phyloP scores from a whole-genome alignment of 208 protist genomes.

The Leishmania guyanensis region DNA sequence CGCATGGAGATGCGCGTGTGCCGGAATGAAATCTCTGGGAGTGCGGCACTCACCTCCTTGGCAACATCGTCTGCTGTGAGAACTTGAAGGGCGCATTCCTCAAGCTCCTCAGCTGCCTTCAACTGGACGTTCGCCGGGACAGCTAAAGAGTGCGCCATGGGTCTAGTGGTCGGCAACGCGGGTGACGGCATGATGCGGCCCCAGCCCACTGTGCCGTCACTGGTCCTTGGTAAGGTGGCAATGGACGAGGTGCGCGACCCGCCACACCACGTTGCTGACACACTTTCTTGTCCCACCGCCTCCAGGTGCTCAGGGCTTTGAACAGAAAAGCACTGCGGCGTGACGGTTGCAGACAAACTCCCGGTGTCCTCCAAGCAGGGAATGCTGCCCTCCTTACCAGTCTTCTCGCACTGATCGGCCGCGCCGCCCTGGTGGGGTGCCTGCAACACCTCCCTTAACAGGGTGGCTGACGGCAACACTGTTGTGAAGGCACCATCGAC shows the following conservation, averaged over 20 bases:
- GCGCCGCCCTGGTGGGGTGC: too few species aligned
- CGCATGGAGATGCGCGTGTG: conserved; percentile 15
- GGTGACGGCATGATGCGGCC: not conserved
- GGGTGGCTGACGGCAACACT: conserved; percentile 1
- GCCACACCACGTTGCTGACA: not conserved
- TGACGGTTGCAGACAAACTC: not conserved
- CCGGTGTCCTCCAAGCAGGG: not conserved
- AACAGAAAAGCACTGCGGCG: not conserved
- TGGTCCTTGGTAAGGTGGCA: not conserved
- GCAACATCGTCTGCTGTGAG: conserved; percentile 19
- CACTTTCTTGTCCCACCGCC: conserved; percentile 11
- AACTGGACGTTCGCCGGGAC: not conserved
- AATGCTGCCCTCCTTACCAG: not conserved
- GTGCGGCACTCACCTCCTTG: conserved; percentile 9
- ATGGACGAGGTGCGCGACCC: conserved; percentile 3
- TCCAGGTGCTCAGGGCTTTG: conserved; percentile 1
- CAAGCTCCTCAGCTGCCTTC: not conserved
- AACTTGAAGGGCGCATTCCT: conserved; percentile 1
- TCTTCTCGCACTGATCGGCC: not conserved
- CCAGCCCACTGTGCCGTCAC: not conserved
- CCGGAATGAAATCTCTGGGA: not conserved
- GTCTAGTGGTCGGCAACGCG: not conserved
- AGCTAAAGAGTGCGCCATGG: not conserved
- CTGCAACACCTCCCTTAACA: conserved; percentile 3
- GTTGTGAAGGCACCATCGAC: not conserved